phyloP scores from a whole-genome alignment of 768 basidiomycete genomes.

The Pulveroboletus frians region DNA sequence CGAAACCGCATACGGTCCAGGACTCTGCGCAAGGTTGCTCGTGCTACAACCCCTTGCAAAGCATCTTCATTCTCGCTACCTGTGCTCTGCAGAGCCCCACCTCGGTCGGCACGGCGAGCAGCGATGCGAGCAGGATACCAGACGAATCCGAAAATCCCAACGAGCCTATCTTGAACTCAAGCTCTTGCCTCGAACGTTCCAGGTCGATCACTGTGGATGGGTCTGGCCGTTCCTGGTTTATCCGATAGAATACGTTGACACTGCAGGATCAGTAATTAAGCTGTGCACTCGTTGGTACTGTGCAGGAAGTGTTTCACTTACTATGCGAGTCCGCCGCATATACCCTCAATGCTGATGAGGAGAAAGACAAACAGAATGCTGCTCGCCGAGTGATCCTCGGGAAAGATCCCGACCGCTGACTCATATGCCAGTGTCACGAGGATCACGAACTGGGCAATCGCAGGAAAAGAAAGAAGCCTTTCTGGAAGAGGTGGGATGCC shows the following conservation, averaged over 20 bases:
- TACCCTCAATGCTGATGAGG: slow-evolving; percentile 81
- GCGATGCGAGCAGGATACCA: slow-evolving; percentile 49
- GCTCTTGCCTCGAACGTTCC: slow-evolving; percentile 66
- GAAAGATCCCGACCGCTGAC: slow-evolving; percentile 64
- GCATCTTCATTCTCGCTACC: slow-evolving; percentile 58
- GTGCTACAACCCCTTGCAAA: slow-evolving; percentile 59
- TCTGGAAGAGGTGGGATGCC: slow-evolving; percentile 76
- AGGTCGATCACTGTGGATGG: slow-evolving; percentile 41
- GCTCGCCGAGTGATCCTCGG: slow-evolving; percentile 36
- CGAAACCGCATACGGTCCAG: background rate
- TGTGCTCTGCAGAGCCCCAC: slow-evolving; percentile 72
- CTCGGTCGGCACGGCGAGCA: slow-evolving; percentile 48
- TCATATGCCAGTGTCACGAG: slow-evolving; percentile 59
- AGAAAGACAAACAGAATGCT: slow-evolving; percentile 64
- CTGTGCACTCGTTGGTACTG: background rate
- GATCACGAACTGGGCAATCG: slow-evolving; percentile 63
- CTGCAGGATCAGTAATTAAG: slow-evolving; percentile 33
- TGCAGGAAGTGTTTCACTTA: slow-evolving; percentile 32
- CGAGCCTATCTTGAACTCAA: slow-evolving; percentile 87
- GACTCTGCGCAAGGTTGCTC: background rate
- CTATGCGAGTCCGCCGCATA: slow-evolving; percentile 93
- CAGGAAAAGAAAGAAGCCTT: slow-evolving; percentile 65
- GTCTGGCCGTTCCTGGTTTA: slow-evolving; percentile 67
- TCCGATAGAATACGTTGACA: slow-evolving; percentile 81
- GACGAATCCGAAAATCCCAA: slow-evolving; percentile 82